phyloP scores from a whole-genome alignment of 2,329 filamentous ascomycete species.

The Penicillium verrucosum region DNA sequence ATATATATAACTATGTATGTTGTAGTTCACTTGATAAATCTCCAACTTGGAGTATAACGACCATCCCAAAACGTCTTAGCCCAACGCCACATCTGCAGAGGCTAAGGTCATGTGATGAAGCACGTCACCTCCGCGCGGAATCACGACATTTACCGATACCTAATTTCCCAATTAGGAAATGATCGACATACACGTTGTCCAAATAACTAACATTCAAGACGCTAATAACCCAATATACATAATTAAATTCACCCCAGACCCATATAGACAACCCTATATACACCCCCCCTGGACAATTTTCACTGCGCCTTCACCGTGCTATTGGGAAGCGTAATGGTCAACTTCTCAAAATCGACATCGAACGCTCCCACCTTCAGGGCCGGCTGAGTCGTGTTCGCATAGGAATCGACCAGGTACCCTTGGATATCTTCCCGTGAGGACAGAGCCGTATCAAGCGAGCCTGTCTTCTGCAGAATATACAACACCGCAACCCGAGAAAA shows the following conservation, averaged over 20 bases:
- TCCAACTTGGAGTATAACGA: background rate
- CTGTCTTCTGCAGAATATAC: constrained; percentile 38
- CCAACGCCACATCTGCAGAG: constrained; percentile 2
- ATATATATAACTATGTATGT: too few species aligned
- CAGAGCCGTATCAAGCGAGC: constrained; percentile 29
- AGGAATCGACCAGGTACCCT: constrained; percentile 29
- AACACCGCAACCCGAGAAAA: constrained; percentile 44
- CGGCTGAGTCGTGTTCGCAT: constrained; percentile 21
- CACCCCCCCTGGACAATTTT: background rate
- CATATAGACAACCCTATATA: background rate
- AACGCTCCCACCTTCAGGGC: constrained; percentile 27
- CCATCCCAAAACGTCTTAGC: background rate
- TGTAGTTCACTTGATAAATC: too few species aligned
- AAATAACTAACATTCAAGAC: background rate
- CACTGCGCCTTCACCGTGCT: constrained; percentile 22
- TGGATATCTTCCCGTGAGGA: constrained; percentile 31
- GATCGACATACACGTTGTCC: too few species aligned
- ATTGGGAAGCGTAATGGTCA: constrained; percentile 33
- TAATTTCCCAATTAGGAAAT: background rate
- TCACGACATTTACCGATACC: constrained; percentile 18
- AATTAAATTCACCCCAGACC: background rate
- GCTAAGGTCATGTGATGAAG: constrained; percentile 17
- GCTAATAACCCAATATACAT: background rate
- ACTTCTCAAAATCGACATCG: constrained; percentile 35
- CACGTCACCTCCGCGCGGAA: constrained; percentile 24